Percentiles rank a stretch among this genome's conserved stretches.
Evolutionary conservation across 1,284 basidiomycete species (phyloP).

Genomic region (Pterula multifida): DNA sequence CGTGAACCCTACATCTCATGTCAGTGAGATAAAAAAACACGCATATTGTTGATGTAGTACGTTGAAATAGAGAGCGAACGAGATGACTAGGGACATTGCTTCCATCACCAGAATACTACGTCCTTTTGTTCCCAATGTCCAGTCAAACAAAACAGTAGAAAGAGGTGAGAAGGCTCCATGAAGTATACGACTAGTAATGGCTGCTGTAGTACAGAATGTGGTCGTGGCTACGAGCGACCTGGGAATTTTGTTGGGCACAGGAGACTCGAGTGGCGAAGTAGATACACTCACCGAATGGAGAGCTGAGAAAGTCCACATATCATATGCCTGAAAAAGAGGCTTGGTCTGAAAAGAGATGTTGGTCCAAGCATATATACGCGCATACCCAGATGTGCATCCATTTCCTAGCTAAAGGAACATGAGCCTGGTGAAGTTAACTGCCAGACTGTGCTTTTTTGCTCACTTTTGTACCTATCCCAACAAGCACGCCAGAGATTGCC

Average conservation of each 20-base stretch:
- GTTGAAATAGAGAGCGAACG: not conserved
- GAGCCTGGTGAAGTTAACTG: no score
- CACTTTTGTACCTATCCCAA: slow-evolving; percentile 55
- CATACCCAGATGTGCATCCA: slow-evolving; percentile 49
- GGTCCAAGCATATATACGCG: slow-evolving; percentile 6
- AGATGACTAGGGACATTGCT: not conserved
- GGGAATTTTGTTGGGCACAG: no score
- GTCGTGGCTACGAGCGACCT: not conserved
- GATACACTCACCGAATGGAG: slow-evolving; percentile 33
- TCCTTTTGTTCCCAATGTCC: not conserved
- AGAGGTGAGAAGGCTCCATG: slow-evolving; percentile 10
- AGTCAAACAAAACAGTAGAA: not conserved
- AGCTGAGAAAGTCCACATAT: slow-evolving; percentile 53
- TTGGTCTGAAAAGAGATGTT: slow-evolving; percentile 5
- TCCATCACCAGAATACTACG: not conserved
- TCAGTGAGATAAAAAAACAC: not conserved
- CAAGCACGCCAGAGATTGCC: slow-evolving; percentile 41
- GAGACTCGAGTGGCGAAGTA: not conserved
- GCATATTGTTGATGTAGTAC: not conserved
- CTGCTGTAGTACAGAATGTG: not conserved
- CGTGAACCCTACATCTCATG: not conserved
- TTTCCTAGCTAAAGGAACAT: slow-evolving; percentile 29
- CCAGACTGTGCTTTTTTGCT: slow-evolving; percentile 4
- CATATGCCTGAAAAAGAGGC: slow-evolving; percentile 40
- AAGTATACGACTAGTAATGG: not conserved